A percentile compares a stretch with the other conserved stretches of the same genome.
These are phyloP conservation scores for Pyricularia sp. DNA, from an alignment of 2,329 filamentous ascomycete species.

Conservation along the genomic window DNA sequence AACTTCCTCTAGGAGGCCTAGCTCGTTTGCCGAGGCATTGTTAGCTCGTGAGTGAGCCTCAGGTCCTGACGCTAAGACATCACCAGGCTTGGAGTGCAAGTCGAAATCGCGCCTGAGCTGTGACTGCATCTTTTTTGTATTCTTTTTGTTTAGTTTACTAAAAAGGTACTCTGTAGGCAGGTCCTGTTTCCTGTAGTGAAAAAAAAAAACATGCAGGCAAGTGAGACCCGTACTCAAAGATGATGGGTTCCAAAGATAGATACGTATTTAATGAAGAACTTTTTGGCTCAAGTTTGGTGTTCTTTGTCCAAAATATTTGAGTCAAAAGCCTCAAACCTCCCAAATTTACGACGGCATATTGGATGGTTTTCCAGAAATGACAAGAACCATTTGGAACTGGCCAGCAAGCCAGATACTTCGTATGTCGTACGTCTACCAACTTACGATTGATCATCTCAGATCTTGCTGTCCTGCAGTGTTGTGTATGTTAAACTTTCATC, in stretches of 20 bases:
- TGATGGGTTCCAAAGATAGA: neutral
- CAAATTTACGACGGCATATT: neutral
- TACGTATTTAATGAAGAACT: neutral
- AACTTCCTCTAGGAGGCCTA: neutral
- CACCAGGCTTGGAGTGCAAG: neutral
- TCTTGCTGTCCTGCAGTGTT: neutral
- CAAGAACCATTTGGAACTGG: neutral
- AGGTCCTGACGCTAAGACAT: neutral
- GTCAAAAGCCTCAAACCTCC: neutral
- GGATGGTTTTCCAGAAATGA: neutral
- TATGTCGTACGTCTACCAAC: neutral
- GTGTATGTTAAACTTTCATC: neutral
- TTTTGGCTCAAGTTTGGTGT: neutral
- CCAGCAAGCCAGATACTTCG: neutral
- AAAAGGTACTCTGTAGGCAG: neutral
- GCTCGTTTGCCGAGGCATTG: neutral
- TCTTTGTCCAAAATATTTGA: neutral
- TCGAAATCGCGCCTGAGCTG: neutral
- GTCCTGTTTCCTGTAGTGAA: neutral
- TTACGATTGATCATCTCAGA: neutral
- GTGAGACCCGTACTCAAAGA: neutral
- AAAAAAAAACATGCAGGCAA: neutral
- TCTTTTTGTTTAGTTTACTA: neutral
- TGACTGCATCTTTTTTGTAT: neutral
- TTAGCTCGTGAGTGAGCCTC: neutral